These are phyloP conservation scores for Cochliopodium minus DNA, from an alignment of 208 protist species.

Conservation along the genomic window DNA sequence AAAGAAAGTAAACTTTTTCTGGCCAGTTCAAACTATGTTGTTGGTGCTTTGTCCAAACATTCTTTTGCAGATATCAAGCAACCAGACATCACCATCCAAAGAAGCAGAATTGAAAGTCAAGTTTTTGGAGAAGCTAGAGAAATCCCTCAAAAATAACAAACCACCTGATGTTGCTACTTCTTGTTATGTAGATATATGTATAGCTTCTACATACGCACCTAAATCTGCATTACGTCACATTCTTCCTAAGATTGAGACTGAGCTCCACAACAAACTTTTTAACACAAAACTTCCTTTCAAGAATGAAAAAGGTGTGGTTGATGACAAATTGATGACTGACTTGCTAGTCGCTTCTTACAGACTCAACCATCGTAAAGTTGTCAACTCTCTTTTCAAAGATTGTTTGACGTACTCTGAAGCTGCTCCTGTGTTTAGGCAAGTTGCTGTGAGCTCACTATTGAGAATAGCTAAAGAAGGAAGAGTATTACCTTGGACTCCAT, in stretches of 20 bases:
- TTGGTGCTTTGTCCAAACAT: background rate
- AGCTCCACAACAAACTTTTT: background rate
- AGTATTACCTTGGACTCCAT: background rate
- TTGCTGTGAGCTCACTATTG: background rate
- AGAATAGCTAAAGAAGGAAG: background rate
- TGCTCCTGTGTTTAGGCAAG: background rate
- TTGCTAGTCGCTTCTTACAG: background rate
- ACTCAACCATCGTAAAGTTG: background rate
- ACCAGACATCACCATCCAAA: background rate
- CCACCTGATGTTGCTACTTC: background rate
- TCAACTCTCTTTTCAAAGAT: background rate
- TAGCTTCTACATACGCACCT: background rate
- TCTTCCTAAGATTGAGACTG: background rate
- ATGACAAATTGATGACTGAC: constrained; percentile 1
- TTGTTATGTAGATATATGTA: constrained; percentile 6
- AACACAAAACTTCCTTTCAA: background rate
- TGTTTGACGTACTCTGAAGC: background rate
- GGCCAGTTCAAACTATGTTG: background rate
- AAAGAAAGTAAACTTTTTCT: too few species aligned
- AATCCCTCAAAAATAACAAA: background rate
- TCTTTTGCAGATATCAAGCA: background rate
- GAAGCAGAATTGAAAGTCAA: background rate
- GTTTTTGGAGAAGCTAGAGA: background rate
- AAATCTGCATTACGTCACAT: background rate
- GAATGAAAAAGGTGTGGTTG: background rate